phyloP scores from a whole-genome alignment of 306 rosid species.

The Prunus davidiana region DNA sequence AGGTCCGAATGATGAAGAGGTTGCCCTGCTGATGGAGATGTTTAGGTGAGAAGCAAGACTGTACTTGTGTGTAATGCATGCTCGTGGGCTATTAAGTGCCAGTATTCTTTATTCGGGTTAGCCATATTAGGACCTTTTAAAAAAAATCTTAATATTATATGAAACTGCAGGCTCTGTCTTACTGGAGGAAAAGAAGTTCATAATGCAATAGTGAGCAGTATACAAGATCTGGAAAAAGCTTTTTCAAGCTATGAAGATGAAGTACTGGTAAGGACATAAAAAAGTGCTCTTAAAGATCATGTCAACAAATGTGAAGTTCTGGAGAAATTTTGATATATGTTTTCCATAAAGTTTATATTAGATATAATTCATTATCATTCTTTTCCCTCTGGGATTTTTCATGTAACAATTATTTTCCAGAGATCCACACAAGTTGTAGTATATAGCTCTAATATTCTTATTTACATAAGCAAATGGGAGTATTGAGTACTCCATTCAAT shows the following conservation, averaged over 20 bases:
- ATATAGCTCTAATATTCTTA: neutral
- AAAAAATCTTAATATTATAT: constrained; percentile 3
- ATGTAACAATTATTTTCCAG: no score
- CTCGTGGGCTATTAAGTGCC: constrained; percentile 8
- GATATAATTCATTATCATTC: neutral
- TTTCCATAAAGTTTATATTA: neutral
- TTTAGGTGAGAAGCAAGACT: constrained; percentile 71
- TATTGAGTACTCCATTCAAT: neutral
- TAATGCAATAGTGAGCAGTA: constrained; percentile 88
- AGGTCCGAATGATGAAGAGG: constrained; percentile 91
- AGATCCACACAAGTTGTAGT: neutral
- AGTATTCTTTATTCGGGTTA: constrained; percentile 1
- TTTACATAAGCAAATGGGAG: neutral
- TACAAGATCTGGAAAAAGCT: constrained; percentile 85
- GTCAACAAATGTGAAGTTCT: neutral
- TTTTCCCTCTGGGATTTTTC: neutral
- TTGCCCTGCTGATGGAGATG: constrained; percentile 87
- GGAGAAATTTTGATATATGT: neutral
- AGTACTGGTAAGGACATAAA: constrained; percentile 67
- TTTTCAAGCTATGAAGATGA: constrained; percentile 85
- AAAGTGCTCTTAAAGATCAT: neutral
- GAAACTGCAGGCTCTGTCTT: constrained; percentile 70
- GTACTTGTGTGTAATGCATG: constrained; percentile 9
- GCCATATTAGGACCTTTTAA: constrained; percentile 4
- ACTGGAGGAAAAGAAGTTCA: constrained; percentile 94